Conservation (phyloP, 2,329 filamentous ascomycete genomes). For the Nemania diffusa region DNA sequence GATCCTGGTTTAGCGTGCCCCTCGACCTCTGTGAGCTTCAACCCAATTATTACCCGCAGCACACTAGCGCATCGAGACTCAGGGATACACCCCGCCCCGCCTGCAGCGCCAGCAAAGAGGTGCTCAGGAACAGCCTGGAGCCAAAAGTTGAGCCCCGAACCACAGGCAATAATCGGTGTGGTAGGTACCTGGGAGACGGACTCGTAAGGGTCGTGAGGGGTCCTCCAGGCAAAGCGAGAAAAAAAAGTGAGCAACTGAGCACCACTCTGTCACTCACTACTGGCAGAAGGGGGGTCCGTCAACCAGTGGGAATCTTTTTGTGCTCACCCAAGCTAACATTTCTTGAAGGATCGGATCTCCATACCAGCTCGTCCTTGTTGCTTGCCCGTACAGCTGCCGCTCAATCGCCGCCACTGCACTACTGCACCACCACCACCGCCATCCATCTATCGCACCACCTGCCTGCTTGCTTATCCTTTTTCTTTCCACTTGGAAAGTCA, state of each 20-base stretch:
- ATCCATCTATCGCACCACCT: conserved; percentile 30
- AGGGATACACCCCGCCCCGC: conserved; percentile 16
- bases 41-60: conserved; percentile 41
- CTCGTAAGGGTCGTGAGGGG: conserved; percentile 24
- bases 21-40: conserved; percentile 36
- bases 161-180: conserved; percentile 23
- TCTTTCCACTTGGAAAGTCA: conserved; percentile 33
- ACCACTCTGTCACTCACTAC: conserved; percentile 11
- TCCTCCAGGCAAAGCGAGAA: conserved; percentile 30
- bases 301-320: conserved; percentile 21
- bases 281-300: conserved; percentile 19
- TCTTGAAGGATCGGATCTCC: conserved; percentile 31
- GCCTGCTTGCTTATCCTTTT: conserved; percentile 28
- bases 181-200: conserved; percentile 23
- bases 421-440: conserved; percentile 16
- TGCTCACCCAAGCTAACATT: conserved; percentile 27
- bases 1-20: conserved; percentile 42
- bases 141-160: conserved; percentile 37
- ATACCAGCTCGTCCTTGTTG: conserved; percentile 25
- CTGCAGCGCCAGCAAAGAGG: conserved; percentile 34
- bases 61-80: conserved; percentile 27
- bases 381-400: conserved; percentile 17
- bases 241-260: conserved; percentile 23
- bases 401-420: conserved; percentile 27
- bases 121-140: conserved; percentile 31